Base-by-base conservation (phyloP, 495 filamentous ascomycete genomes). In the Trichodelitschia bisporula region DNA sequence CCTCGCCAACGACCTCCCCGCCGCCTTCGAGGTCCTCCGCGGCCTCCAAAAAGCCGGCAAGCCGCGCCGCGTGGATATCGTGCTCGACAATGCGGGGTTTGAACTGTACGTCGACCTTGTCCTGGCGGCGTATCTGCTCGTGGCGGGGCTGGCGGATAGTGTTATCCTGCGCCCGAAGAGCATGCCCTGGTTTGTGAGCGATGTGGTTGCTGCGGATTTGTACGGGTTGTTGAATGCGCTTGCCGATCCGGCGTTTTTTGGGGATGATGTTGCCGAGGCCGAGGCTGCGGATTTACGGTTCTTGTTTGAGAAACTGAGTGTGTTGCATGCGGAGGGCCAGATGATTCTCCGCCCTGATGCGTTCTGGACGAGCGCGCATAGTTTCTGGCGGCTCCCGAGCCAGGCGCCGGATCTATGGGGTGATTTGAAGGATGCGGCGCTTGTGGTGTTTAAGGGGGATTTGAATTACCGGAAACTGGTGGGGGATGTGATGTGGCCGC, bases 391-490 rank as follows among this genome's bases (percentile, higher is more conserved):
- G 23, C 46, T 97, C 29, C 78, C 82, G 0, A 51, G 56, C 4
- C 55, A 57, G 19, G 77, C 64, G 1, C 58, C 64, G n/a, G 56
- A 59, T 11, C 50, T 95, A 19, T 64, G 66, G 31, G 62, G 76
- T 4, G 83, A 92, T 41, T 50, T 95, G n/a, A 66, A 78, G 53
- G 53, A 67, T 36, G 72, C 69, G 36, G 80, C 91, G 47, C 56
- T 95, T n/a, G 78, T 91, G 1, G 64, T 95, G 15, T 91, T 92
- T 57, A 97, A 97, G 56, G 86, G 86, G 4, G 86, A 97, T 53
- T 45, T 95, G 40, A 95, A 97, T 43, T 95, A 95, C 42, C 57
- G 86, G 19, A 97, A 97, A 45, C 45, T 97, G 33, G 75, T 70
- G 15, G 77, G 62, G 16, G 89, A 97, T 53, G 80, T 82, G 55